Percentiles rank a stretch among this genome's conserved stretches.
Conservation (phyloP, 2,329 filamentous ascomycete species). For the Aspergillus felis region DNA sequence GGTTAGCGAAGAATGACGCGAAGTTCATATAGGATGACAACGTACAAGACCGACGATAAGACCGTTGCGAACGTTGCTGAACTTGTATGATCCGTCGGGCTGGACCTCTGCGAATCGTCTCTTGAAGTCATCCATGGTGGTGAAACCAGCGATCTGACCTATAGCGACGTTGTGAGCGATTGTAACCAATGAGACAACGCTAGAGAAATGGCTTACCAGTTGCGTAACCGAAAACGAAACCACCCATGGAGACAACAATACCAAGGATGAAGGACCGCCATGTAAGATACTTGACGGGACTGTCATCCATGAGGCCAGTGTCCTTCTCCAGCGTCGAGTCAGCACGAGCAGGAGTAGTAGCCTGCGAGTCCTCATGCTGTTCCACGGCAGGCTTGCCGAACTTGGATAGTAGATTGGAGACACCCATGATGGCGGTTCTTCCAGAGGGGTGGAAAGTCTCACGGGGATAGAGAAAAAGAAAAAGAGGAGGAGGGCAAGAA, state of each 20-base stretch:
- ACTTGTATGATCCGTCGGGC: conserved; percentile 31
- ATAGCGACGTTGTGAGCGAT: conserved; percentile 9
- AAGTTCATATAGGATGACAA: not conserved
- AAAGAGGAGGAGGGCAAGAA: conserved; percentile 4
- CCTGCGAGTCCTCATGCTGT: conserved; percentile 30
- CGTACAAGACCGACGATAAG: conserved; percentile 41
- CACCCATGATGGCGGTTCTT: conserved; percentile 23
- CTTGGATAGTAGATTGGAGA: conserved; percentile 25
- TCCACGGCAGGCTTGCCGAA: conserved; percentile 25
- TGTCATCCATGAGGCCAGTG: conserved; percentile 34
- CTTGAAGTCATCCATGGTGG: conserved; percentile 46
- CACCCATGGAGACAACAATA: conserved; percentile 46
- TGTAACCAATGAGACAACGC: not conserved
- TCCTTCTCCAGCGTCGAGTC: conserved; percentile 34
- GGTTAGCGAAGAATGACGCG: not conserved
- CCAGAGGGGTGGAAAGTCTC: conserved; percentile 1
- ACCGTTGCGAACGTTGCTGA: conserved; percentile 41
- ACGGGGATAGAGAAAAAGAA: not conserved
- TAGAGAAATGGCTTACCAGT: conserved; percentile 29
- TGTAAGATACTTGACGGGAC: conserved; percentile 42
- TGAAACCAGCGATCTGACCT: conserved; percentile 45
- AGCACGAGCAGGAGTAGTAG: conserved; percentile 29
- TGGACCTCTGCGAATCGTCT: conserved; percentile 37
- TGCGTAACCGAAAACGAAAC: conserved; percentile 46
- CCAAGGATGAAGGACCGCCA: conserved; percentile 42